phyloP scores from a whole-genome alignment of 306 rosid species.

The Sechiopsis laciniata region DNA sequence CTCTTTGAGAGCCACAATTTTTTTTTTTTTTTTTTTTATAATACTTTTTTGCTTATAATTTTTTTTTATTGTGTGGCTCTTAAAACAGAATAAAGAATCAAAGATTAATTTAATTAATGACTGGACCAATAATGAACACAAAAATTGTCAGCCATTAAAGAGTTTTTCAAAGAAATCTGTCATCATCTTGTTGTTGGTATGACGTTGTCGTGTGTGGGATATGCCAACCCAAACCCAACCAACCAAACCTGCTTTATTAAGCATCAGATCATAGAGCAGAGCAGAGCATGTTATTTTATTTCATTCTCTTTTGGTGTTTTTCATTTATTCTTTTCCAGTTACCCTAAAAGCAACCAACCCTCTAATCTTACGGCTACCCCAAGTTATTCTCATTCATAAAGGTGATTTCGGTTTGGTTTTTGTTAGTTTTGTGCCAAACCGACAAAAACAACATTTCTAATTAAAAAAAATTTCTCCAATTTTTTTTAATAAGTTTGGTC shows the following conservation, averaged over 20 bases:
- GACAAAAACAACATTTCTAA: too few relatives aligned
- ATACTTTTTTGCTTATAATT: too few relatives aligned
- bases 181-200: not conserved
- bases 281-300: conserved; percentile 12
- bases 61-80: too few relatives aligned
- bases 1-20: too few relatives aligned
- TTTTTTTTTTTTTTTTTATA: too few relatives aligned
- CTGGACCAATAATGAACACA: not conserved
- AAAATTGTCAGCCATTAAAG: not conserved
- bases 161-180: not conserved
- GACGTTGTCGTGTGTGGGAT: not conserved
- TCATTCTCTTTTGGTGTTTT: conserved; percentile 5
- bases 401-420: too few relatives aligned
- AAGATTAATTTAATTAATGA: not conserved
- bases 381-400: too few relatives aligned
- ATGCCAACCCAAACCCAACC: not conserved
- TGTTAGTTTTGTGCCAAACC: too few relatives aligned
- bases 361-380: not conserved
- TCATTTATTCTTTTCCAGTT: conserved; percentile 1
- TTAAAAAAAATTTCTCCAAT: too few relatives aligned
- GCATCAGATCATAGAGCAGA: not conserved
- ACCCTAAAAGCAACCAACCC: not conserved
- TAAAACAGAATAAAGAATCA: too few relatives aligned
- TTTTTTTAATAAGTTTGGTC: too few relatives aligned
- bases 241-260: not conserved